Percentiles rank a stretch among this genome's conserved stretches.
phyloP scores from a whole-genome alignment of 495 filamentous ascomycete genomes.

The Terfezia claveryi region DNA sequence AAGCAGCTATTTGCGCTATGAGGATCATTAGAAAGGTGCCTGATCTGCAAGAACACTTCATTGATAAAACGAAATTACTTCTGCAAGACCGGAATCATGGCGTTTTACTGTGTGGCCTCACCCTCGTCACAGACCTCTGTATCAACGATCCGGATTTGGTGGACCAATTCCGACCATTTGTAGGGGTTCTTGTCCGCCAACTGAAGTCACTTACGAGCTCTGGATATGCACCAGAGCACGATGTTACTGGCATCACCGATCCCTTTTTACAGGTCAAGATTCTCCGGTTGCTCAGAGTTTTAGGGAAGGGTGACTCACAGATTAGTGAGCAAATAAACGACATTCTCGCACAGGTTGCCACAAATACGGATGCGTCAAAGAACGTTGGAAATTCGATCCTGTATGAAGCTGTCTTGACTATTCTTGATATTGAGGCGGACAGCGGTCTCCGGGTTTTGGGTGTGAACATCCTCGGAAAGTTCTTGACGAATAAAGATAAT shows the following conservation, averaged over 20 bases:
- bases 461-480: conserved; percentile 96
- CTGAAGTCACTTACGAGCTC: conserved; percentile 81
- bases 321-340: conserved; percentile 97
- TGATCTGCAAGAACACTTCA: conserved; percentile 87
- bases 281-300: conserved; percentile 56
- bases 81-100: conserved; percentile 85
- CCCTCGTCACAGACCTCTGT: conserved; percentile 76
- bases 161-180: conserved; percentile 70
- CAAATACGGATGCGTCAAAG: conserved; percentile 93
- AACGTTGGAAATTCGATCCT: conserved; percentile 96
- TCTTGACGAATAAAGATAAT: conserved; percentile 92
- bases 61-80: conserved; percentile 80
- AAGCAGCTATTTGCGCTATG: conserved; percentile 99
- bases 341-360: conserved; percentile 91
- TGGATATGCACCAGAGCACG: conserved; percentile 92
- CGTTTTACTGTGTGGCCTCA: conserved; percentile 77
- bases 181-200: conserved; percentile 58
- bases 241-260: conserved; percentile 93
- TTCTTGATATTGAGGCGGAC: conserved; percentile 94
- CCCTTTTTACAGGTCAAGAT: conserved; percentile 98
- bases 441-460: conserved; percentile 80
- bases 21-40: conserved; percentile 94
- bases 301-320: conserved; percentile 66
- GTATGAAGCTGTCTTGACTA: conserved; percentile 92
- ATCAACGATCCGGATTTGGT: conserved; percentile 79